phyloP scores from a whole-genome alignment of 2,329 filamentous ascomycete species.

The Colletotrichum lini region DNA sequence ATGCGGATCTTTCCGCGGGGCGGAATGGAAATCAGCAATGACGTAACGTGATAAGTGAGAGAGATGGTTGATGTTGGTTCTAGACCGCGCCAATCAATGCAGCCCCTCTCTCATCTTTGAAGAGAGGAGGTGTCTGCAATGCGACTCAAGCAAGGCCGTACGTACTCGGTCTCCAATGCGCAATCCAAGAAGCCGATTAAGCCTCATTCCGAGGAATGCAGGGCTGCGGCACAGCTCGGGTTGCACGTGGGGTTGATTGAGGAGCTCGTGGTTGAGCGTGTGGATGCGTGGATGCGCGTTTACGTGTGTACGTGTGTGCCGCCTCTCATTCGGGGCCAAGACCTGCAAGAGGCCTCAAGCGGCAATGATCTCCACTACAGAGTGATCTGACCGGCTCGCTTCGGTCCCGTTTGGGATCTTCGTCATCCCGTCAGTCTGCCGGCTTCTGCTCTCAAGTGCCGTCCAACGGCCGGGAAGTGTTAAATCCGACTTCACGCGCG shows the following conservation, averaged over 20 bases:
- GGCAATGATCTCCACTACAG: not conserved
- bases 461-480: not conserved
- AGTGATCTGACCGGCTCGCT: not conserved
- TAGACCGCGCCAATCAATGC: not conserved
- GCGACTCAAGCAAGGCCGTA: not conserved
- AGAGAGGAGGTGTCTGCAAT: not conserved
- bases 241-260: not conserved
- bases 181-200: not conserved
- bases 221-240: not conserved
- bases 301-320: not conserved
- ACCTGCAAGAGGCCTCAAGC: not conserved
- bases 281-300: too few relatives aligned
- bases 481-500: constrained; percentile 4
- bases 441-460: not conserved
- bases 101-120: not conserved
- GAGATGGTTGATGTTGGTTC: not conserved
- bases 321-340: not conserved
- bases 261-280: too few relatives aligned
- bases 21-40: not conserved
- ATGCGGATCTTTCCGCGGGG: not conserved
- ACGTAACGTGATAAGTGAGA: too few relatives aligned
- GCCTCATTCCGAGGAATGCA: not conserved
- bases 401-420: not conserved
- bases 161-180: not conserved
- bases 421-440: not conserved